Evolutionary conservation across 768 basidiomycete genomes (phyloP), one percentile per base, ranked within the genome.

Genomic region (Amanita muscaria): DNA sequence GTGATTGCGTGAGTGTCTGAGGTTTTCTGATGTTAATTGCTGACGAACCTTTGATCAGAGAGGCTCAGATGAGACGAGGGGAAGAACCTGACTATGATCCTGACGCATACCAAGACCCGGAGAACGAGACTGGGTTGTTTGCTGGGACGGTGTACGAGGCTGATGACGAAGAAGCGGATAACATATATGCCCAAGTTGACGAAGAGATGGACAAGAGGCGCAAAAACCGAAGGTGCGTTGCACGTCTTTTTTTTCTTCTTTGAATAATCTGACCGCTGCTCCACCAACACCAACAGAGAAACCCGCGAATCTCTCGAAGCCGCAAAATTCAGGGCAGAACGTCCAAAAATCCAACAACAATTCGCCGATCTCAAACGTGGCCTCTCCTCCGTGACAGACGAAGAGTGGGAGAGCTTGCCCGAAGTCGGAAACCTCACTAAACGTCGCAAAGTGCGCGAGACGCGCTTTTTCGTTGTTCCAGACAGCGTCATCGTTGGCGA

Each of bases 101-200:
- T 0, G 94, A 94, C 5, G 85, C 88, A 54, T 91, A 87, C 56
- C 89, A 93, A 62, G 94, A 99, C 61, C 96, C 94, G 18, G 96
- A 99, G 59, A 94, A 97, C 60, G 93, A 98, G 66, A 84, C 82
- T 52, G 94, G 94, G 19, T 73, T 98, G 5, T 98, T 99, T 58
- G 88, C 92, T 3, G 92, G 93, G 10, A 93, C 86, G 7, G 88
- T 89, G 0, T 97, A 99, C 59, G 93, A 99, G 60, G 83, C 86
- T 46, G 96, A 98, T 52, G 96, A 99, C 49, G 93, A 97, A 53
- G 96, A 98, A 61, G 96, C 94, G 0, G 94, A 98, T 62, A 77
- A 75, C 58, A 96, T 96, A 41, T 99, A 94, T 59, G 94, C 96
- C 19, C 56, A 68, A n/a, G 93, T 97, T 1, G 93, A 97, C 55